Base-by-base conservation (phyloP, 176 grass and related monocot species). In the Ensete glaucum region DNA sequence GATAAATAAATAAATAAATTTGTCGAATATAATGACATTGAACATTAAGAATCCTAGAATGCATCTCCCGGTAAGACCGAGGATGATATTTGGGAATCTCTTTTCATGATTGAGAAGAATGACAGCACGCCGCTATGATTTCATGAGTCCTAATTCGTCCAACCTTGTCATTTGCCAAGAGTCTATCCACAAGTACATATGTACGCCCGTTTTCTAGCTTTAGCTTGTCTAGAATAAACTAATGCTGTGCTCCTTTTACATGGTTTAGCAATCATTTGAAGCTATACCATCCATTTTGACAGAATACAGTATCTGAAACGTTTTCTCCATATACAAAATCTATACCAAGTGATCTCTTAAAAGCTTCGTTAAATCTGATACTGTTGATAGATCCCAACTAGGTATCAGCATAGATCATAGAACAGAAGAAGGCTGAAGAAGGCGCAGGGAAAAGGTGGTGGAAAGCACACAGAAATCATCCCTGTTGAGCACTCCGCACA, bases 231-330 rank as follows among this genome's bases (percentile, higher is more conserved):
- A n/a, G 57, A 20, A 9, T 53, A 68, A 22, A 68, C 69, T 73
- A 69, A 53, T 27, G 16, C 67, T 50, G 57, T 73, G 67, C 76
- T 76, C 73, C 66, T 68, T 68, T 54, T 17, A 26, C 77, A 34
- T 77, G 74, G 27, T 12, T 23, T 19, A 76, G 71, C 34, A 69
- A 81, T 69, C 14, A 81, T 48, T 79, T 43, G 3, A n/a, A 3
- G 10, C 50, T 81, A 74, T 76, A 76, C 78, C 50, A 53, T 71
- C 43, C 80, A 13, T 26, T 62, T 43, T 43, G 34, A 43, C 34
- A 43, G 34, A 43, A 43, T 4, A 43, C 34, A 43, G 34, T 6
- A 4, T 5, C 34, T 43, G 34, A 43, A 43, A 43, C 34, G 34
- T 43, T 43, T 43, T 43, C 34, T 43, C 34, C 34, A 43, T 43